Conservation (phyloP, 495 filamentous ascomycete species). For the Aspergillus haitiensis region DNA sequence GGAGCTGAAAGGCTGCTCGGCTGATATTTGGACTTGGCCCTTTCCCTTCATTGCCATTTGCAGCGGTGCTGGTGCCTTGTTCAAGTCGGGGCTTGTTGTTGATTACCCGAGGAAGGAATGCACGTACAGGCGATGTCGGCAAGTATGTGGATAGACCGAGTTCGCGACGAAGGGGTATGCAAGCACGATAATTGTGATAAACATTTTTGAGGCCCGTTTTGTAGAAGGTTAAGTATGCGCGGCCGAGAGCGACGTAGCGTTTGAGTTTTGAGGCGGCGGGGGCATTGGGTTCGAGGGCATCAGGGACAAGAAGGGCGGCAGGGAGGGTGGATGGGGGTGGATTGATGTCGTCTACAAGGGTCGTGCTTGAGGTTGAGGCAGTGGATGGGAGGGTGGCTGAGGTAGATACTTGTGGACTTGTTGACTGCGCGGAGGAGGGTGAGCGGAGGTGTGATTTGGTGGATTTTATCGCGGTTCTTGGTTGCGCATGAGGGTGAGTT, state of each 20-base stretch:
- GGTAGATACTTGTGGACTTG: not conserved
- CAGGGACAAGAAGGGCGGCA: slow-evolving; percentile 32
- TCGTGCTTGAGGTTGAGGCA: slow-evolving; percentile 17
- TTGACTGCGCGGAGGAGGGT: slow-evolving; percentile 23
- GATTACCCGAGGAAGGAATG: not conserved
- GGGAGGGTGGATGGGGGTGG: slow-evolving; percentile 44
- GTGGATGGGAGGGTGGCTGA: slow-evolving; percentile 18
- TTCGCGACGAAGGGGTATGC: slow-evolving; percentile 34
- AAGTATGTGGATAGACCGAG: slow-evolving; percentile 33
- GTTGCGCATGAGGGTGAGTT: slow-evolving; percentile 10
- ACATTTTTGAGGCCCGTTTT: slow-evolving; percentile 77
- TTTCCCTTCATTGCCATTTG: not conserved
- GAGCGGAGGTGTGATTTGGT: slow-evolving; percentile 27
- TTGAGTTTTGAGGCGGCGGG: slow-evolving; percentile 33
- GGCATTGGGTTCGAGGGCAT: slow-evolving; percentile 23
- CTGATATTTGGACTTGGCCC: slow-evolving; percentile 35
- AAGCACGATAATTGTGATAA: slow-evolving; percentile 51
- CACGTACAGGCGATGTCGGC: slow-evolving; percentile 32
- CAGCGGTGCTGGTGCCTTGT: not conserved
- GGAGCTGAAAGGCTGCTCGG: slow-evolving; percentile 63
- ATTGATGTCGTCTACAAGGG: slow-evolving; percentile 34
- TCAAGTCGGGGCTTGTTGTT: not conserved
- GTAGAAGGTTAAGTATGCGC: slow-evolving; percentile 70
- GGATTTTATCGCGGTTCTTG: slow-evolving; percentile 4
- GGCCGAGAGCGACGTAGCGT: slow-evolving; percentile 43